Base-by-base conservation (phyloP, 306 rosid species). In the Hippophae gyantsensis region DNA sequence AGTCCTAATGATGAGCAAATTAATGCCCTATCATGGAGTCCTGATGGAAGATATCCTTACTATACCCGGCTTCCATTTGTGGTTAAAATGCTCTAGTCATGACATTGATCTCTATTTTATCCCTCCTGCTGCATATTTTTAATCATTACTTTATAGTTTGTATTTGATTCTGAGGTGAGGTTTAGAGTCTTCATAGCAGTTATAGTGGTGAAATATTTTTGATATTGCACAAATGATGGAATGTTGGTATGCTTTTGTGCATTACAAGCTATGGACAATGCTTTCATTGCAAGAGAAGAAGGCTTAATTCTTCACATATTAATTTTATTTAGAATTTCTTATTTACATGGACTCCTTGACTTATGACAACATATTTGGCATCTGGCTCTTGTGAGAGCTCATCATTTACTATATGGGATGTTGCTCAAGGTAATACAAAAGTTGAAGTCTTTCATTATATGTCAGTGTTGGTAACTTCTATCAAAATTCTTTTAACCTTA, bases 31-130 rank as follows among this genome's bases (percentile, higher is more conserved):
- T 76, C 95, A 38, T 90, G 98, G 98, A 87, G 96, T 76, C 96
- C 98, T 7, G 80, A 90, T 72, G 98, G 98, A 83, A 90, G 96
- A 90, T 90, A 90, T 90, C 96, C 98, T 50, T 64, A 54, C 32
- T 63, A 25, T 44, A 1, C 55, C 1, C 52, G 40, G 5, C 27
- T 49, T 48, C 60, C 13, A 38, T 13, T 42, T 43, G 42, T 52
- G 46, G 27, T 18, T 43, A 12, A 38, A 25, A n/a, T 38, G 47
- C 25, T 48, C 42, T 66, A 52, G 18, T 18, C 62, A 38, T 62
- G 55, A 56, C 51, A 45, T 48, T 54, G 25, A 47, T 40, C 8
- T 2, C 48, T 32, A 10, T 9, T 48, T n/a, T 6, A 49, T 3
- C 41, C 25, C 46, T 25, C 49, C 13, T 55, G 18, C 32, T 27